Evolutionary conservation across 371 early-diverging fungal genomes (phyloP), one percentile per base, ranked within the genome.

Genomic region (Saksenaea oblongispora): DNA sequence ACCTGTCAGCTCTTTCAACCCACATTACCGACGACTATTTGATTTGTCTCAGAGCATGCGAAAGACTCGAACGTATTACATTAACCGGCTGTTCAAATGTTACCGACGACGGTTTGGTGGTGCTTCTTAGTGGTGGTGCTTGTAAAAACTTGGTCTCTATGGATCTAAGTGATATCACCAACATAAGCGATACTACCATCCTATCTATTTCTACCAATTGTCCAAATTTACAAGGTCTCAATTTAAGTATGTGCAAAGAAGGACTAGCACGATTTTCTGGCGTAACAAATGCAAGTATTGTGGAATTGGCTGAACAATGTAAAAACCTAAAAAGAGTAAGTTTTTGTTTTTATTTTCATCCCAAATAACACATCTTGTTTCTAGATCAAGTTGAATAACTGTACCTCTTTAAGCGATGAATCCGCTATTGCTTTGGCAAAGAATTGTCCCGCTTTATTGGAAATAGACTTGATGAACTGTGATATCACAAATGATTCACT

Each of bases 331-430:
- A 74, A 71, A 68, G 82, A 61, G 82, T 82, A 75, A 75, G 56
- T 57, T 61, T 34, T 59, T 61, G 15, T 36, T 14, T 58, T 14
- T 71, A 18, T 55, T 26, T 34, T 34, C n/a, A 55, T 3, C 71
- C 37, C 15, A 15, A 44, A 15, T 44, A n/a, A n/a, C n/a, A n/a
- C n/a, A n/a, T n/a, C n/a, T n/a, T n/a, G n/a, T n/a, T n/a, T n/a
- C n/a, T n/a, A 88, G 88, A 87, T 88, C 64, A 85, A 87, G 54
- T 61, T 88, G 36, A 84, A 79, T 66, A 80, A 84, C 59, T 86
- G 86, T 64, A 68, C 62, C 24, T 65, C 70, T 26, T 56, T 88
- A 34, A 83, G 85, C 15, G 84, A 86, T 62, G 64, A 39, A 10
- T 82, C 87, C 2, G 79, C 85, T 3, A 54, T 77, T 14, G 79